Conservation (phyloP, 768 basidiomycete species). For the Tubosaeta sp. region DNA sequence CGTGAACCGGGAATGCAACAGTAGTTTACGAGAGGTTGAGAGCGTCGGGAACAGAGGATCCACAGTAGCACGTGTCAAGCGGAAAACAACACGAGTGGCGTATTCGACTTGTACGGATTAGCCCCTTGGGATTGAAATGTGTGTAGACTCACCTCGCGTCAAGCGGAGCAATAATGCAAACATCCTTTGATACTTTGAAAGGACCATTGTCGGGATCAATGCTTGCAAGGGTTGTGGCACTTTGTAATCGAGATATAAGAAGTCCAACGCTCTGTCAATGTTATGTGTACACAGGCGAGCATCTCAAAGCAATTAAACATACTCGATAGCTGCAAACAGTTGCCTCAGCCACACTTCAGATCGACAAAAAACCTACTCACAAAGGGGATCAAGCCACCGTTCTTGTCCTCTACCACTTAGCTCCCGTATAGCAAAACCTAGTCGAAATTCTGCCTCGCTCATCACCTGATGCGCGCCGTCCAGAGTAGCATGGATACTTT, state of each 20-base stretch:
- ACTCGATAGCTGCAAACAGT: constrained; percentile 20
- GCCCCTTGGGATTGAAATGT: neutral
- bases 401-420: constrained; percentile 61
- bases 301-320: constrained; percentile 1
- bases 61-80: constrained; percentile 47
- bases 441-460: constrained; percentile 65
- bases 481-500: constrained; percentile 25
- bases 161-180: constrained; percentile 78
- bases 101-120: constrained; percentile 51
- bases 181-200: constrained; percentile 84
- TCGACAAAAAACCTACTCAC: constrained; percentile 43
- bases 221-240: constrained; percentile 75
- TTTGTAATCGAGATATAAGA: constrained; percentile 86
- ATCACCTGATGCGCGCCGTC: constrained; percentile 35
- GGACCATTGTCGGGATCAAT: constrained; percentile 62
- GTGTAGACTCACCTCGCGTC: constrained; percentile 55
- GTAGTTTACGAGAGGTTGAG: constrained; percentile 44
- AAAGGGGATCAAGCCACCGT: constrained; percentile 77
- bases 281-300: neutral
- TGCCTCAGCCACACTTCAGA: constrained; percentile 9
- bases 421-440: constrained; percentile 84
- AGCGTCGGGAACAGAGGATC: constrained; percentile 58
- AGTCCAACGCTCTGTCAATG: constrained; percentile 74
- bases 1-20: constrained; percentile 70
- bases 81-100: constrained; percentile 60